Evolutionary conservation across 2,329 filamentous ascomycete species (phyloP).

Genomic region (Sclerotinia borealis): DNA sequence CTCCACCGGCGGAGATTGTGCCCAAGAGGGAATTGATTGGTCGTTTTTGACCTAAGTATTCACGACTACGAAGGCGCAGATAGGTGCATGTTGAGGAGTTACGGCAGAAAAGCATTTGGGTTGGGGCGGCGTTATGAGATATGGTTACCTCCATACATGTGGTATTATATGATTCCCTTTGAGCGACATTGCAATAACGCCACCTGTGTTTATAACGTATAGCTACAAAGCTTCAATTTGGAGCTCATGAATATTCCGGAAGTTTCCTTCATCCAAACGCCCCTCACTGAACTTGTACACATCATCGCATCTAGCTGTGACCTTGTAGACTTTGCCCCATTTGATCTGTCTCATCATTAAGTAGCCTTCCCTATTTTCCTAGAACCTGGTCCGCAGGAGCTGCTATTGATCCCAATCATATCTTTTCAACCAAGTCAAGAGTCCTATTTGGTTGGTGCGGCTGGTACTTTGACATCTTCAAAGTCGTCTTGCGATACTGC

Average conservation of each 20-base stretch:
- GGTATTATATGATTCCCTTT: slow-evolving; percentile 17
- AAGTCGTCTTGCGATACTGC: slow-evolving; percentile 96
- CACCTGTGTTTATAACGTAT: slow-evolving; percentile 27
- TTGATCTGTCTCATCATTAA: background rate
- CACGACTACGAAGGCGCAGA: slow-evolving; percentile 26
- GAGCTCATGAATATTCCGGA: slow-evolving; percentile 12
- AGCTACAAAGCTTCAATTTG: slow-evolving; percentile 8
- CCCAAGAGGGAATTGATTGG: slow-evolving; percentile 15
- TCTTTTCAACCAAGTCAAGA: background rate
- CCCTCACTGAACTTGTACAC: background rate
- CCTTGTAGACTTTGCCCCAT: background rate
- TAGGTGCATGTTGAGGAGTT: slow-evolving; percentile 19
- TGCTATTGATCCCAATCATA: background rate
- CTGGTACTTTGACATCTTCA: slow-evolving; percentile 87
- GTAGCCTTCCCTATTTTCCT: background rate
- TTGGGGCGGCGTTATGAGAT: slow-evolving; percentile 12
- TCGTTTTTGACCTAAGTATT: slow-evolving; percentile 23
- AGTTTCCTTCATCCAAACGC: background rate
- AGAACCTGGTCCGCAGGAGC: background rate
- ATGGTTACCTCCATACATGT: slow-evolving; percentile 18
- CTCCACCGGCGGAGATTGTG: slow-evolving; percentile 9
- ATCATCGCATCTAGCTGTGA: background rate
- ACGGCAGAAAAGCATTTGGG: slow-evolving; percentile 17
- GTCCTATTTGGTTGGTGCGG: slow-evolving; percentile 33
- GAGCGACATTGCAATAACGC: slow-evolving; percentile 12